phyloP scores from a whole-genome alignment of 805 yeast genomes.

The Barnettozyma botsteinii region DNA sequence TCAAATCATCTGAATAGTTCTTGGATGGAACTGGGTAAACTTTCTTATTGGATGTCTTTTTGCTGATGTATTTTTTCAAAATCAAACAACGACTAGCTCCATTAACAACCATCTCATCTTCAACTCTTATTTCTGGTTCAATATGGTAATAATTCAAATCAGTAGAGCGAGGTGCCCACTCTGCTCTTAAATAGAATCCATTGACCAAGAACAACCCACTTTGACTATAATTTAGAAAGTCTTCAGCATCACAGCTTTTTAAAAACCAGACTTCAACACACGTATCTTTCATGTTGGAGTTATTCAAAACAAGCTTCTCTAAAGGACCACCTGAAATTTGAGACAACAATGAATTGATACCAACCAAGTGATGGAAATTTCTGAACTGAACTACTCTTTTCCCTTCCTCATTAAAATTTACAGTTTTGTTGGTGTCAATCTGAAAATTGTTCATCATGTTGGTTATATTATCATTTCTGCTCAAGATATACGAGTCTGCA shows the following conservation, averaged over 20 bases:
- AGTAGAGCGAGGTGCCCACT: constrained; percentile 34
- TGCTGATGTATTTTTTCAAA: constrained; percentile 33
- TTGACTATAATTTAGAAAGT: constrained; percentile 45
- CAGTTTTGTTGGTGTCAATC: background rate
- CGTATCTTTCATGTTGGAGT: constrained; percentile 23
- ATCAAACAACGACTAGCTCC: constrained; percentile 56
- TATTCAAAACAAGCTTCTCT: constrained; percentile 36
- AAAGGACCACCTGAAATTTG: constrained; percentile 68
- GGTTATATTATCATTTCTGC: constrained; percentile 1
- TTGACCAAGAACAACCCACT: constrained; percentile 54
- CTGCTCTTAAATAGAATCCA: constrained; percentile 43
- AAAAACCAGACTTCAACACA: constrained; percentile 46
- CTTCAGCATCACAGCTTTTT: constrained; percentile 45
- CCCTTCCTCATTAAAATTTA: constrained; percentile 4
- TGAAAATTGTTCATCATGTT: background rate
- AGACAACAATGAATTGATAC: constrained; percentile 44
- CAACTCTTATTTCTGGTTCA: constrained; percentile 14
- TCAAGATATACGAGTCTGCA: constrained; percentile 3
- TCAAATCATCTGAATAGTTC: constrained; percentile 39
- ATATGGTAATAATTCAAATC: constrained; percentile 6
- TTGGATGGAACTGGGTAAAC: constrained; percentile 39
- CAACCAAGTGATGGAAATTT: constrained; percentile 38
- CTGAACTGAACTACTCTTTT: constrained; percentile 32
- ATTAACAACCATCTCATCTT: constrained; percentile 30
- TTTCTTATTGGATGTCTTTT: constrained; percentile 12